These are phyloP conservation scores for Rubroboletus pulcherrimus DNA, from an alignment of 768 basidiomycete species.

Conservation along the genomic window DNA sequence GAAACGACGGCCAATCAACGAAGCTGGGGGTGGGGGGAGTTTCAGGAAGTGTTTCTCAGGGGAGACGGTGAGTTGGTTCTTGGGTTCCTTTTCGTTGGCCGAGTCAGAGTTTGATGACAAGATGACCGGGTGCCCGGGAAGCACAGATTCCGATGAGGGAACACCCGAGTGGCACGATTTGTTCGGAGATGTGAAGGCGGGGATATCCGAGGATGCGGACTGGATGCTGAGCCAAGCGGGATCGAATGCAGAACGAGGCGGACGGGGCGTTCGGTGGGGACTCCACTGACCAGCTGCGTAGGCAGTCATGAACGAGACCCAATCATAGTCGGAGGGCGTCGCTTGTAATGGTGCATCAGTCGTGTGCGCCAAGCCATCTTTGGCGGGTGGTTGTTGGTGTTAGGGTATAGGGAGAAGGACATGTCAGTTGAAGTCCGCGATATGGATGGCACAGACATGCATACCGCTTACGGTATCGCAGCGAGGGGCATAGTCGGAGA, in stretches of 20 bases:
- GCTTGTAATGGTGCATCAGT: conserved; percentile 19
- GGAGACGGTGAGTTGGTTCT: conserved; percentile 16
- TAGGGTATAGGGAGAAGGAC: conserved; percentile 20
- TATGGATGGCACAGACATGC: neutral
- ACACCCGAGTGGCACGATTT: conserved; percentile 7
- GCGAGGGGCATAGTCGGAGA: conserved; percentile 9
- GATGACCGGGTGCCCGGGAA: conserved; percentile 6
- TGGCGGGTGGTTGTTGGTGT: neutral
- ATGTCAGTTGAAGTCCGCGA: conserved; percentile 2
- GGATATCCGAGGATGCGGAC: conserved; percentile 4
- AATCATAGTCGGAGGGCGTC: conserved; percentile 46
- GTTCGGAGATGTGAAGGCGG: neutral
- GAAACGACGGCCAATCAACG: conserved; percentile 37
- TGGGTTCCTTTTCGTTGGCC: conserved; percentile 18
- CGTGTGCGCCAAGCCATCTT: conserved; percentile 12
- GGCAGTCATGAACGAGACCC: conserved; percentile 72
- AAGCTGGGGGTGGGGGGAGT: conserved; percentile 22
- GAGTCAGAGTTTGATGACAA: conserved; percentile 10
- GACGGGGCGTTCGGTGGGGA: conserved; percentile 64
- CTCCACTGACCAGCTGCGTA: conserved; percentile 81
- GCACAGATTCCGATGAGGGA: conserved; percentile 11
- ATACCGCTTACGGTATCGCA: conserved; percentile 22
- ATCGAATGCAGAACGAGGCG: conserved; percentile 39
- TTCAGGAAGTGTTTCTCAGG: conserved; percentile 28
- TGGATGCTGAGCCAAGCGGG: conserved; percentile 17